Conservation (phyloP, 176 grass and related monocot genomes). For the Poa annua region DNA sequence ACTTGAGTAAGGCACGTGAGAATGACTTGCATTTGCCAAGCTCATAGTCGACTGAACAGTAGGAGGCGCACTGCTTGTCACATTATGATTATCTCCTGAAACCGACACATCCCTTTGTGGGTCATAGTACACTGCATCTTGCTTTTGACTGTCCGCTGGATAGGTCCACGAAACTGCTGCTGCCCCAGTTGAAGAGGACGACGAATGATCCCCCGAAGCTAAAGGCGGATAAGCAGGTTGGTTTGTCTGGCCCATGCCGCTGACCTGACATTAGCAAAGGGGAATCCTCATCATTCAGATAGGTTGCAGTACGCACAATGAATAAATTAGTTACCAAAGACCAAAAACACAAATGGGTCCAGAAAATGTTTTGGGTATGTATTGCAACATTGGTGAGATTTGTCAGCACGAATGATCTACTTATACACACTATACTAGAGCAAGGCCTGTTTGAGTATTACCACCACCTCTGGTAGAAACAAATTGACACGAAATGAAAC, state of each 20-base stretch:
- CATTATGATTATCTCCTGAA: conserved; percentile 61
- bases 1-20: conserved; percentile 65
- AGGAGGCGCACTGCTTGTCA: conserved; percentile 51
- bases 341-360: not conserved
- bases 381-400: not conserved
- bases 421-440: not conserved
- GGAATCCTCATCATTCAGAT: conserved; percentile 15
- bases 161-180: conserved; percentile 61
- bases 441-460: not conserved
- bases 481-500: not conserved
- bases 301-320: not conserved
- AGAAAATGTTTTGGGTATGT: not conserved
- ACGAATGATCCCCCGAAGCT: conserved; percentile 58
- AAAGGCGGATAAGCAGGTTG: conserved; percentile 58
- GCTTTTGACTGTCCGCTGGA: conserved; percentile 42
- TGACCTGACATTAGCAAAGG: conserved; percentile 53
- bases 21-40: conserved; percentile 46
- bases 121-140: conserved; percentile 73
- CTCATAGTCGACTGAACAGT: conserved; percentile 38
- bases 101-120: conserved; percentile 63
- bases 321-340: not conserved
- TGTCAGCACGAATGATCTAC: not conserved
- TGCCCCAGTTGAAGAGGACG: conserved; percentile 53
- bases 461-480: not conserved
- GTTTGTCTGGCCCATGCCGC: conserved; percentile 55